These are phyloP conservation scores for Ceratobasidium sp. DNA, from an alignment of 1,284 basidiomycete genomes.

Conservation along the genomic window DNA sequence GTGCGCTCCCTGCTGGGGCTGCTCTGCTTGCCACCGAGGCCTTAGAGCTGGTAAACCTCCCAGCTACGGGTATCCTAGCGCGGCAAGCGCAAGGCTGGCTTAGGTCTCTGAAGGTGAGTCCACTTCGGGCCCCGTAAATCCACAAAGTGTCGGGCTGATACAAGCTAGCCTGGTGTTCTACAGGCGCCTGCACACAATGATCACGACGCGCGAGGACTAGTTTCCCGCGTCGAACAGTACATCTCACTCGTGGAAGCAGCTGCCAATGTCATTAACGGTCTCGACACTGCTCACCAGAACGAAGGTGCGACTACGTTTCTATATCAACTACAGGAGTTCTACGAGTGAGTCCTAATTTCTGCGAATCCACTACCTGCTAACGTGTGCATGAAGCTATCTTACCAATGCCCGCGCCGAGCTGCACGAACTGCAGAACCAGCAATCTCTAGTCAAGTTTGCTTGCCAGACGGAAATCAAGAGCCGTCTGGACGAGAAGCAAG, in stretches of 20 bases:
- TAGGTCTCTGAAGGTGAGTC: neutral
- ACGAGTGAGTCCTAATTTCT: neutral
- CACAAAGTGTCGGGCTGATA: neutral
- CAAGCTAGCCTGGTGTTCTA: neutral
- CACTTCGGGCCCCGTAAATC: neutral
- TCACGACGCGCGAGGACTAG: neutral
- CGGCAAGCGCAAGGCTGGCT: neutral
- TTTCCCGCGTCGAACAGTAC: neutral
- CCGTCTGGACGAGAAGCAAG: neutral
- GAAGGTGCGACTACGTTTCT: neutral
- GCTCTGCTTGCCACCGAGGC: slow-evolving; percentile 1
- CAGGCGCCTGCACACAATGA: slow-evolving; percentile 2
- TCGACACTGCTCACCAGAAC: neutral
- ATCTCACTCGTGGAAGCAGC: neutral
- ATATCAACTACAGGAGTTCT: neutral
- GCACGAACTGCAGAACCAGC: neutral
- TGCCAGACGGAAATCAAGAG: neutral
- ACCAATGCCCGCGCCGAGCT: neutral
- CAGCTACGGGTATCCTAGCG: neutral
- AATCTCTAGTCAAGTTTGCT: neutral
- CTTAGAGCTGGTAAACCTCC: neutral
- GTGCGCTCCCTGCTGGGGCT: neutral
- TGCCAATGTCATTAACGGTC: neutral
- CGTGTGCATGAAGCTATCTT: neutral
- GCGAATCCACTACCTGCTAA: neutral